phyloP scores from a whole-genome alignment of 805 yeast genomes.

The Cyberlindnera mycetangii region DNA sequence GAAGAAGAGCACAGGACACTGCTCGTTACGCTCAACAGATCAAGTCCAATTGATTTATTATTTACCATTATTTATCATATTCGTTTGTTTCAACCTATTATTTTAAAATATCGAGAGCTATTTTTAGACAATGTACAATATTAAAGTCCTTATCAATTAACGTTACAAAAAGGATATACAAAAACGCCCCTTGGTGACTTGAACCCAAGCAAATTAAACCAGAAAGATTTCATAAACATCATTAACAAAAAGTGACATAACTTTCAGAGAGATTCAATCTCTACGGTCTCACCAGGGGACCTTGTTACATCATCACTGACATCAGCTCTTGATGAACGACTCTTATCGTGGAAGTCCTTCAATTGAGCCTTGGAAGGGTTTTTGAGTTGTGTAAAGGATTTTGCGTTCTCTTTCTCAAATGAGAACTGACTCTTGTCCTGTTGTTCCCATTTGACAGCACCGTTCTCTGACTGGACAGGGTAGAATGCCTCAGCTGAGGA shows the following conservation, averaged over 20 bases:
- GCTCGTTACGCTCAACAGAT: constrained; percentile 58
- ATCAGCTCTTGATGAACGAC: constrained; percentile 29
- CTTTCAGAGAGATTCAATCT: constrained; percentile 27
- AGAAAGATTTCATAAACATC: constrained; percentile 6
- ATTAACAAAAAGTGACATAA: not conserved
- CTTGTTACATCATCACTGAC: constrained; percentile 30
- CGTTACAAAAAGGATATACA: not conserved
- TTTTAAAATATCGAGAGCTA: not conserved
- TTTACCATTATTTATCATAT: not conserved
- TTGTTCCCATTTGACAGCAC: constrained; percentile 24
- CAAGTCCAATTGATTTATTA: constrained; percentile 22
- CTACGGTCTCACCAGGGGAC: constrained; percentile 28
- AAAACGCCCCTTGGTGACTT: not conserved
- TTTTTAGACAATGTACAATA: not conserved
- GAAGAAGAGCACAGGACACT: constrained; percentile 85
- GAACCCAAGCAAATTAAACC: not conserved
- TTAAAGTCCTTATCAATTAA: not conserved
- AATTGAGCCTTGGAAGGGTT: constrained; percentile 32
- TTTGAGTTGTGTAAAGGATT: constrained; percentile 24
- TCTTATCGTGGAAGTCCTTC: constrained; percentile 33
- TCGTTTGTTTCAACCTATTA: not conserved
- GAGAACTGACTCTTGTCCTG: constrained; percentile 25
- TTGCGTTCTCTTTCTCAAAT: constrained; percentile 27
- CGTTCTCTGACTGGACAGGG: constrained; percentile 21
- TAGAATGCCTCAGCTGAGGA: constrained; percentile 28